Base-by-base conservation (phyloP, 1,284 basidiomycete genomes). In the Pyrrhoderma lamaoense region DNA sequence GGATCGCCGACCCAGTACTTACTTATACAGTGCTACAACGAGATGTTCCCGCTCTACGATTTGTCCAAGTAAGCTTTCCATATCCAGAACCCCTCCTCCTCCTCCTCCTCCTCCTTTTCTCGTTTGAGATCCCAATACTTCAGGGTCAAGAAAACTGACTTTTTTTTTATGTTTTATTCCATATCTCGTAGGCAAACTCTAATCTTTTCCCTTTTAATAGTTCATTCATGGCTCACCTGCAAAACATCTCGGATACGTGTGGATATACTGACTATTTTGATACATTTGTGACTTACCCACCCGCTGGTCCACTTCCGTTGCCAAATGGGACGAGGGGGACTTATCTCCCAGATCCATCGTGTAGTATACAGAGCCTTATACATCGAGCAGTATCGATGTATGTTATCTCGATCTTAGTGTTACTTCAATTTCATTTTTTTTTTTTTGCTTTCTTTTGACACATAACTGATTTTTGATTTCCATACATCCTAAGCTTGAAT, bases 171-270 rank as follows among this genome's bases (percentile, higher is more conserved):
- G 31, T 25, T 4, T 2, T 18, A n/a, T 31, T n/a, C n/a, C n/a
- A n/a, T n/a, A n/a, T 40, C 7, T 21, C 16, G 36, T 52, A 76
- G 73, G 73, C 74, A 27, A 75, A 78, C 62, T 62, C 66, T 47
- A 76, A 77, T 57, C 65, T 78, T 13, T 77, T 78, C 67, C 70
- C 72, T 2, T 68, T 69, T 61, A 68, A 65, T 52, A 63, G 58
- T 31, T 57, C 61, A 8, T 67, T 67, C 57, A 60, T 60, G 57
- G 61, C 59, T 4, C 60, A 63, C 23, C 62, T 69, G 2, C 65
- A 69, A 52, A 64, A 63, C 49, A 64, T 65, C 27, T 66, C 66
- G 7, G 66, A 68, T 53, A 57, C 61, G 1, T 74, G 72, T 51
- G 70, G 70, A 1, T 73, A 66, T 56, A 67, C 66, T 1, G 64